Conservation (phyloP, 176 grass and related monocot species). For the Poa pratensis region DNA sequence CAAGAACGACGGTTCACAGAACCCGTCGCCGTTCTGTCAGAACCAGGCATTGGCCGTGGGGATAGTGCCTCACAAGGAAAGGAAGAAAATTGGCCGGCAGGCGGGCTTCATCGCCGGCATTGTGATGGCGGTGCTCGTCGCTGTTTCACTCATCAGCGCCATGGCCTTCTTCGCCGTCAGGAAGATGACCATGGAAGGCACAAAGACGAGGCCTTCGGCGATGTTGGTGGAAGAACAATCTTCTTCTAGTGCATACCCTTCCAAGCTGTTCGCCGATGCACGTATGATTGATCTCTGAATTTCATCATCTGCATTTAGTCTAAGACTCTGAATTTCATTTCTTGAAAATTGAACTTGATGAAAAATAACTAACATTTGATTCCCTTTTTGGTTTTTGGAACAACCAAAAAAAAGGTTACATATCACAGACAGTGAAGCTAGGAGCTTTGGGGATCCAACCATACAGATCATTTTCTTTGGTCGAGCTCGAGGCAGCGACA, state of each 20-base stretch:
- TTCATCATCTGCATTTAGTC: neutral
- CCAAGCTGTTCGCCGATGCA: conserved; percentile 81
- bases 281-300: conserved; percentile 54
- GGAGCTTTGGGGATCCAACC: conserved; percentile 84
- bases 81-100: conserved; percentile 34
- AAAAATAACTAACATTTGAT: conserved; percentile 2
- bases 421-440: conserved; percentile 82
- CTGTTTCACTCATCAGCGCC: conserved; percentile 36
- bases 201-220: conserved; percentile 43
- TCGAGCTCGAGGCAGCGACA: conserved; percentile 87
- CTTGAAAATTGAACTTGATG: neutral
- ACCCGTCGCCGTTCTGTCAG: conserved; percentile 77
- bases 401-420: conserved; percentile 59
- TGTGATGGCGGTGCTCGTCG: conserved; percentile 44
- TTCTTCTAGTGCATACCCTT: conserved; percentile 65
- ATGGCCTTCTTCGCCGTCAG: conserved; percentile 58
- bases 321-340: conserved; percentile 1
- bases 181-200: conserved; percentile 44
- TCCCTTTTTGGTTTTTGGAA: conserved; percentile 12
- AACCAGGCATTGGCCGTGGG: conserved; percentile 91
- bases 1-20: conserved; percentile 48
- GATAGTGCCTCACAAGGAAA: conserved; percentile 55
- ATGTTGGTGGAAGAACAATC: conserved; percentile 62
- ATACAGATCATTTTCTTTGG: conserved; percentile 84
- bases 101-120: conserved; percentile 45